These are phyloP conservation scores for Tuber borchii DNA, from an alignment of 495 filamentous ascomycete genomes.

Conservation along the genomic window DNA sequence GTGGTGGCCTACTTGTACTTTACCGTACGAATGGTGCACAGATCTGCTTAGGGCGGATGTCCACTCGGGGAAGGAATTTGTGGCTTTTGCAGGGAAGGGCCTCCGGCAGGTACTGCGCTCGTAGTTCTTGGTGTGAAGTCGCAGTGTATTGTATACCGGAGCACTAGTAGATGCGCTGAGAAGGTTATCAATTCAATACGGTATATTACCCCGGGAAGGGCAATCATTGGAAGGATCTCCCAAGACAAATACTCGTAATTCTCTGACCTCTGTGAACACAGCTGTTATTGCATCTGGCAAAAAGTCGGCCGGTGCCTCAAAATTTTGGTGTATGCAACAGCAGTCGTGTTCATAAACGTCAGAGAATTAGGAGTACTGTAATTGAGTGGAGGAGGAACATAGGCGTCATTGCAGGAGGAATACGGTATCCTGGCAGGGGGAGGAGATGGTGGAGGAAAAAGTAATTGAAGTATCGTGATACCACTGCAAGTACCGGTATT, in stretches of 20 bases:
- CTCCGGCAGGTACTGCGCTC: neutral
- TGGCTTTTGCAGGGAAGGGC: neutral
- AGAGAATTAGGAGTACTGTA: neutral
- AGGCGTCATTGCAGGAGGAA: neutral
- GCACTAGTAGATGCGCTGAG: neutral
- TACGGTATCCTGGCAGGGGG: neutral
- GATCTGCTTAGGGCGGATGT: neutral
- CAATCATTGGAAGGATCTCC: neutral
- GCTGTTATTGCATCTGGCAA: too few species aligned
- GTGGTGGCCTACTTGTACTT: neutral
- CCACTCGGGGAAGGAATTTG: neutral
- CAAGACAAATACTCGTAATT: neutral
- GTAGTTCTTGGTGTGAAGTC: neutral
- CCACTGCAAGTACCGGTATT: neutral
- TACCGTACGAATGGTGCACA: neutral
- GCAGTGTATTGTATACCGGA: neutral
- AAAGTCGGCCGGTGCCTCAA: too few species aligned
- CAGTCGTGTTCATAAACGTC: too few species aligned
- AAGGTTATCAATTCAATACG: neutral
- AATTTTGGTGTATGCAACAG: too few species aligned
- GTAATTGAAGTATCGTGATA: neutral
- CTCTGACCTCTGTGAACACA: too few species aligned
- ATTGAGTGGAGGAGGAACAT: neutral
- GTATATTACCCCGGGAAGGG: neutral
- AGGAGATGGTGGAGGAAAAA: neutral